phyloP scores from a whole-genome alignment of 202 grass and related monocot genomes.

The Eragrostis tef region DNA sequence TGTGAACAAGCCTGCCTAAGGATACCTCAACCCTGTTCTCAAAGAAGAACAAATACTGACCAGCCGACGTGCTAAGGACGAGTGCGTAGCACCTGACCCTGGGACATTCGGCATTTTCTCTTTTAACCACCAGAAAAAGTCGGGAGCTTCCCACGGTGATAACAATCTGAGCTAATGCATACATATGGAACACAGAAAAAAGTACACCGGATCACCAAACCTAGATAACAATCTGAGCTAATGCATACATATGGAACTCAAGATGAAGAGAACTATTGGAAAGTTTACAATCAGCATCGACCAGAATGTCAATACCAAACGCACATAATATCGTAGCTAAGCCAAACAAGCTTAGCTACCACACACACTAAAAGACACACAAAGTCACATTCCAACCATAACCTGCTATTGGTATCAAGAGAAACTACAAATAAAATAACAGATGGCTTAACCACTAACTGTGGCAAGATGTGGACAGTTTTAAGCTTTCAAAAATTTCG shows the following conservation, averaged over 20 bases:
- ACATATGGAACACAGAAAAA: constrained; percentile 3
- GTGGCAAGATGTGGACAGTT: not conserved
- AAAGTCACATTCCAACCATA: constrained; percentile 21
- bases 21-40: not conserved
- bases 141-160: not conserved
- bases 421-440: constrained; percentile 35
- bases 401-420: constrained; percentile 26
- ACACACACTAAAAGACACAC: constrained; percentile 1
- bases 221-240: constrained; percentile 10
- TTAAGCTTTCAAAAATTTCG: not conserved
- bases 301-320: no score
- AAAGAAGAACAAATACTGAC: not conserved
- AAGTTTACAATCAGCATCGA: not conserved
- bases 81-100: not conserved
- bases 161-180: not conserved
- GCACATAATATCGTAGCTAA: not conserved
- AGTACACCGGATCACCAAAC: constrained; percentile 28
- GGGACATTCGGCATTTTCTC: not conserved
- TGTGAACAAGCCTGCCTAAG: not conserved
- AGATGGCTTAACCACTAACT: constrained; percentile 10
- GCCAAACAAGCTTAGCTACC: constrained; percentile 15
- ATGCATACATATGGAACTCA: not conserved
- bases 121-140: not conserved
- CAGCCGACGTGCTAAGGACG: not conserved
- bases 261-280: constrained; percentile 13